phyloP scores from a whole-genome alignment of 2,329 filamentous ascomycete species.

The Aspergillus terreus region DNA sequence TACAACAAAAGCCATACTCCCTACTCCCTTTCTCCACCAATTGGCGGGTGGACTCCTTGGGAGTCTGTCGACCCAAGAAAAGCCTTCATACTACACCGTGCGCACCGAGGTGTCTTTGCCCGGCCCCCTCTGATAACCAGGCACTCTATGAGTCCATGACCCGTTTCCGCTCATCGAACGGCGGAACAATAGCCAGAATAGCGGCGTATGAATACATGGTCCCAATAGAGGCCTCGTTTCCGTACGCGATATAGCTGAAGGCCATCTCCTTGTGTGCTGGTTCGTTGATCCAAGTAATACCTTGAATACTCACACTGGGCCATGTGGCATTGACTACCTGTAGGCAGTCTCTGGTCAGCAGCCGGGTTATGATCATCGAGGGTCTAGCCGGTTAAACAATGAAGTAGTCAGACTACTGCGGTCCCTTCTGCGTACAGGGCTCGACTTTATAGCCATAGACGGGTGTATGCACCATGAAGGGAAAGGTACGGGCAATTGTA shows the following conservation, averaged over 20 bases:
- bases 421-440: no score
- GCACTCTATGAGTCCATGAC: no score
- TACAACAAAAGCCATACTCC: no score
- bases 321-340: constrained; percentile 8
- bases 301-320: constrained; percentile 7
- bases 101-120: no score
- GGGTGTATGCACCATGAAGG: no score
- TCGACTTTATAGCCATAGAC: no score
- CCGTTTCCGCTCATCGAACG: neutral
- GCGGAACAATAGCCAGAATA: constrained; percentile 22
- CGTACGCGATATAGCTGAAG: constrained; percentile 17
- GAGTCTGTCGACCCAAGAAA: no score
- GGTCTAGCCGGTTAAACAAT: neutral
- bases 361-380: neutral
- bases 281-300: constrained; percentile 20
- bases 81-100: no score
- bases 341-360: neutral
- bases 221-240: constrained; percentile 16
- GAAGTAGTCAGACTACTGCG: neutral
- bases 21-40: no score
- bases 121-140: no score
- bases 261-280: constrained; percentile 18
- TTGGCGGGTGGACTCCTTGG: no score
- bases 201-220: constrained; percentile 19
- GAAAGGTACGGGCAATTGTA: no score